phyloP scores from a whole-genome alignment of 805 yeast species.

The Teunomyces cretensis region DNA sequence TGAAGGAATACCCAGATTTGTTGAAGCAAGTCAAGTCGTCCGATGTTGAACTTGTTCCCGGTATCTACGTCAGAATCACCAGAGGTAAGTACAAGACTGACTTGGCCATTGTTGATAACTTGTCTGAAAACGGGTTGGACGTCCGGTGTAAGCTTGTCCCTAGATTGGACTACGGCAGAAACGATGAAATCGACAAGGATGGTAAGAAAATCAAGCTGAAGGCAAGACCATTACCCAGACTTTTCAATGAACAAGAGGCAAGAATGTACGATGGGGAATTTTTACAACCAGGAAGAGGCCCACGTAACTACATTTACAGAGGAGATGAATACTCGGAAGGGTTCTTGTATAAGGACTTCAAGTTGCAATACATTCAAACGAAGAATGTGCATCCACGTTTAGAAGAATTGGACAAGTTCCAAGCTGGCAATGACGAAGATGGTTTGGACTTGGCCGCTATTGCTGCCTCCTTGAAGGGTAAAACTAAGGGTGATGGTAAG shows the following conservation, averaged over 20 bases:
- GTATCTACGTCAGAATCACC: constrained; percentile 85
- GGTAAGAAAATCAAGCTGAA: constrained; percentile 53
- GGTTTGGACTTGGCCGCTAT: constrained; percentile 86
- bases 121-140: constrained; percentile 92
- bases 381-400: constrained; percentile 82
- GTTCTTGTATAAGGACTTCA: constrained; percentile 80
- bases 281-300: constrained; percentile 63
- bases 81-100: constrained; percentile 93
- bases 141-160: constrained; percentile 94
- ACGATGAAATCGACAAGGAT: constrained; percentile 48
- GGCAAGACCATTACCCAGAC: constrained; percentile 77
- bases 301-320: constrained; percentile 64
- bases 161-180: constrained; percentile 84
- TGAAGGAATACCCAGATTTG: constrained; percentile 90
- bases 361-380: constrained; percentile 76
- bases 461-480: constrained; percentile 78
- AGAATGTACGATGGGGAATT: constrained; percentile 75
- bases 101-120: constrained; percentile 86
- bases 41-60: constrained; percentile 87
- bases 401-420: constrained; percentile 83
- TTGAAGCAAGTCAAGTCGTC: constrained; percentile 85
- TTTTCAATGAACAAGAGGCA: constrained; percentile 89
- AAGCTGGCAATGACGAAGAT: constrained; percentile 68
- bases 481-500: constrained; percentile 26
- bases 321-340: constrained; percentile 92